These are phyloP conservation scores for Lepidium africanum DNA, from an alignment of 345 rosid genomes.

Conservation along the genomic window DNA sequence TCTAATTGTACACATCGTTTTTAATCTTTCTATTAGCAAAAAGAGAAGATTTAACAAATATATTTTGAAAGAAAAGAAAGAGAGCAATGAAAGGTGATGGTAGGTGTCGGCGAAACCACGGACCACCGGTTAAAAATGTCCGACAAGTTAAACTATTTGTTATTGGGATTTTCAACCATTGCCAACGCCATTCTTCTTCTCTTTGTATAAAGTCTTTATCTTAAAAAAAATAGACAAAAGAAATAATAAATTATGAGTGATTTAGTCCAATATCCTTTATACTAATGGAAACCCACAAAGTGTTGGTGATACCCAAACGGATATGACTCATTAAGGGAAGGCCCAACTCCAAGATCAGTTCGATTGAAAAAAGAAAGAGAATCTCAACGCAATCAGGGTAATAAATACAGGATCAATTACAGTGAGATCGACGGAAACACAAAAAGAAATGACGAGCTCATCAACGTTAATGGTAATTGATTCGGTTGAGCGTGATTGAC, in stretches of 20 bases:
- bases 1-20: neutral
- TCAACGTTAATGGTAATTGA: too few species aligned
- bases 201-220: neutral
- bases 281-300: too few species aligned
- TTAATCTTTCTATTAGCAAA: neutral
- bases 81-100: constrained; percentile 10
- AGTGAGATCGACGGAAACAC: too few species aligned
- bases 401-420: too few species aligned
- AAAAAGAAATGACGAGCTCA: too few species aligned
- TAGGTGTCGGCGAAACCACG: constrained; percentile 21
- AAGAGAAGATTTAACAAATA: neutral
- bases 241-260: neutral
- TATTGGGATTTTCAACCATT: constrained; percentile 5
- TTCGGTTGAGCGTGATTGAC: too few species aligned
- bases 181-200: neutral
- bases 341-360: too few species aligned
- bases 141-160: constrained; percentile 16
- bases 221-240: neutral
- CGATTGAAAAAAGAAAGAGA: too few species aligned
- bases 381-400: too few species aligned
- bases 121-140: constrained; percentile 15
- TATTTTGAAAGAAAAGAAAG: neutral
- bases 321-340: too few species aligned
- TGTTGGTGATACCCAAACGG: too few species aligned
- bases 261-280: too few species aligned